These are phyloP conservation scores for Solanum hybrid DNA, from an alignment of 305 asterid species.

Conservation along the genomic window DNA sequence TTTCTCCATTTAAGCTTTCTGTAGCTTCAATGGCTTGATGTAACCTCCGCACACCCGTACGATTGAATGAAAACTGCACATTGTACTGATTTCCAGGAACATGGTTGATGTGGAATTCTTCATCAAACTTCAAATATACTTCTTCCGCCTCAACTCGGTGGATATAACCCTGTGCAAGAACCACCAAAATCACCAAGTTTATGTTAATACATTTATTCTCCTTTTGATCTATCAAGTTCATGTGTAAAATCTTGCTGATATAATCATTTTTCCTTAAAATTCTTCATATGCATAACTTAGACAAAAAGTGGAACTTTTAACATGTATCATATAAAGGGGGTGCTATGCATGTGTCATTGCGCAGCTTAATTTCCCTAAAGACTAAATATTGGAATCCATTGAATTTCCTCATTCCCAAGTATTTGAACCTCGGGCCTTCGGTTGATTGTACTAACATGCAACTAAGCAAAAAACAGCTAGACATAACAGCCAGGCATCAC, in stretches of 20 bases:
- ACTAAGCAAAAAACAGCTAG: neutral
- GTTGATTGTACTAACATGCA: neutral
- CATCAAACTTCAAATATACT: slow-evolving; percentile 50
- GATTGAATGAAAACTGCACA: slow-evolving; percentile 67
- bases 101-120: slow-evolving; percentile 46
- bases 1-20: slow-evolving; percentile 30
- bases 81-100: slow-evolving; percentile 39
- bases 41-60: slow-evolving; percentile 45
- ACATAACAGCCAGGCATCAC: neutral
- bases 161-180: slow-evolving; percentile 58
- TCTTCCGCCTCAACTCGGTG: slow-evolving; percentile 85
- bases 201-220: neutral
- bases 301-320: neutral
- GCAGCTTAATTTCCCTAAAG: neutral
- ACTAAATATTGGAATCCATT: neutral
- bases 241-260: neutral
- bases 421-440: neutral
- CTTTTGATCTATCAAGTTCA: slow-evolving; percentile 2
- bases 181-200: slow-evolving; percentile 11
- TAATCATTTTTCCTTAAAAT: neutral
- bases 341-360: neutral
- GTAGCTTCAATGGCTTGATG: slow-evolving; percentile 86
- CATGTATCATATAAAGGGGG: neutral
- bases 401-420: neutral
- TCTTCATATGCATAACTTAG: neutral